These are phyloP conservation scores for Ceratobasidium papillatum DNA, from an alignment of 1,284 basidiomycete species.

Conservation along the genomic window DNA sequence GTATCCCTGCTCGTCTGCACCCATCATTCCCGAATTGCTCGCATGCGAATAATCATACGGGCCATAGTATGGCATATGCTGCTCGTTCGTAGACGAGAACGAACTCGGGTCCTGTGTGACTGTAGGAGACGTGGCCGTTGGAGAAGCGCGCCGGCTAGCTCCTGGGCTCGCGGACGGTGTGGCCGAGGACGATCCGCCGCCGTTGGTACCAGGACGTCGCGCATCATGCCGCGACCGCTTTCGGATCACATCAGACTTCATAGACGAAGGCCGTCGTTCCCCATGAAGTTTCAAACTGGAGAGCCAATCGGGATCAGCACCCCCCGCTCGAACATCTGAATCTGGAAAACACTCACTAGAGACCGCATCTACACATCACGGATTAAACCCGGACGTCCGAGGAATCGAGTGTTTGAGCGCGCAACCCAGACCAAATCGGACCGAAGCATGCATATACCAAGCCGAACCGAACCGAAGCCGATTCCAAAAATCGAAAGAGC, in stretches of 20 bases:
- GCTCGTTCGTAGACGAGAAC: conserved; percentile 37
- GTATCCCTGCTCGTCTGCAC: conserved; percentile 38
- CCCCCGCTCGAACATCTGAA: conserved; percentile 1
- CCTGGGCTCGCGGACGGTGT: conserved; percentile 76
- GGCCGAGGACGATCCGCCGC: conserved; percentile 52
- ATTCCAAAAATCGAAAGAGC: conserved; percentile 37
- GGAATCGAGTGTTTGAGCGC: not conserved
- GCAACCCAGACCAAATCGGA: conserved; percentile 31
- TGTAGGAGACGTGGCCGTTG: conserved; percentile 55
- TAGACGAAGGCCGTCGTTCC: conserved; percentile 79
- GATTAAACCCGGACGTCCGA: conserved; percentile 22
- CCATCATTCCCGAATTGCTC: conserved; percentile 39
- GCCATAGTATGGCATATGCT: conserved; percentile 45
- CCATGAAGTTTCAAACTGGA: conserved; percentile 79
- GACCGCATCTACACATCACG: conserved; percentile 54
- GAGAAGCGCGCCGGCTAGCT: conserved; percentile 74
- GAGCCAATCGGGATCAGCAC: conserved; percentile 30
- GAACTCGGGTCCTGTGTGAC: conserved; percentile 27
- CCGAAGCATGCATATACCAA: conserved; percentile 3
- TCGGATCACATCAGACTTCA: conserved; percentile 86
- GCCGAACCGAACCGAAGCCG: conserved; percentile 44
- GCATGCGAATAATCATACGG: conserved; percentile 35
- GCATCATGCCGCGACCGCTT: conserved; percentile 79
- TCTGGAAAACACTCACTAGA: conserved; percentile 59
- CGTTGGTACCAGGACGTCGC: conserved; percentile 33